Conservation (phyloP, 495 filamentous ascomycete species). For the Podospora pseudocomata region DNA sequence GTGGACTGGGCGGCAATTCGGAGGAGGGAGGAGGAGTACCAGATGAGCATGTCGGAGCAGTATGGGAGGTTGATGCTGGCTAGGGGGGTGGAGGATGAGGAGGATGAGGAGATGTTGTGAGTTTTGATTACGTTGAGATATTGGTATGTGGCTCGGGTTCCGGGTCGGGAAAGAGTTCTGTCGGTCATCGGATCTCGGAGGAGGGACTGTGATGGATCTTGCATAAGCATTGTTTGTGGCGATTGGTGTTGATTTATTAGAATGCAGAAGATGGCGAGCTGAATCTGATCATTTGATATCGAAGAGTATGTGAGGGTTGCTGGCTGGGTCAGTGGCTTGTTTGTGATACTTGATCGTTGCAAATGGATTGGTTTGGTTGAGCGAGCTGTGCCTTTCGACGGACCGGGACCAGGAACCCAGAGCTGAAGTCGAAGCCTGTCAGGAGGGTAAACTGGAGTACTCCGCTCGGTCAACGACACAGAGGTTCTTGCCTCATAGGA, state of each 20-base stretch:
- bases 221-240: background rate
- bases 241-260: background rate
- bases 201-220: background rate
- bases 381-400: background rate
- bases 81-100: constrained; percentile 30
- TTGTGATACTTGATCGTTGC: background rate
- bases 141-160: background rate
- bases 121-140: background rate
- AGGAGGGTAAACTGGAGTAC: no score
- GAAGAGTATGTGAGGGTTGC: background rate
- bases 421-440: background rate
- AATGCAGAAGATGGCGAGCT: background rate
- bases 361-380: background rate
- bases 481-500: no score
- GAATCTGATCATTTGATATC: background rate
- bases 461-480: no score
- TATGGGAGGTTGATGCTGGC: constrained; percentile 50
- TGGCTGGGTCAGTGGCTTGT: background rate
- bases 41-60: constrained; percentile 56
- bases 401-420: background rate
- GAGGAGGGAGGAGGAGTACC: constrained; percentile 16
- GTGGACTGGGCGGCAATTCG: constrained; percentile 41
- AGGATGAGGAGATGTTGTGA: constrained; percentile 34
- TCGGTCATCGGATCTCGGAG: background rate
- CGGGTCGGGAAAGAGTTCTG: background rate